These are phyloP conservation scores for Gentiana macrophylla DNA, from an alignment of 257 asterid species.

Conservation along the genomic window DNA sequence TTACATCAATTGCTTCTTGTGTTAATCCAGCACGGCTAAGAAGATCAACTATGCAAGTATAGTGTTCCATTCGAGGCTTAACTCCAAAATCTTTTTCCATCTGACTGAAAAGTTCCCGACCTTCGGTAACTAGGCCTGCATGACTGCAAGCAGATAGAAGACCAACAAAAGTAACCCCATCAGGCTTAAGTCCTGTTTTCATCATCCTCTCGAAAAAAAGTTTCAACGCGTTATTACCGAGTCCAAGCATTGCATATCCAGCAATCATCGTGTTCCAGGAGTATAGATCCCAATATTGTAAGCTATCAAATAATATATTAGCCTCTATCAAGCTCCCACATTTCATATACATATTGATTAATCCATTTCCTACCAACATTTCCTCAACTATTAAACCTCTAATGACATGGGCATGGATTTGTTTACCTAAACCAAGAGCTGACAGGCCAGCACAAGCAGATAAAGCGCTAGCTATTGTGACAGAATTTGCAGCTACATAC, in stretches of 20 bases:
- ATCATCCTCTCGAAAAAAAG: slow-evolving; percentile 28
- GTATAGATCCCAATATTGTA: slow-evolving; percentile 23
- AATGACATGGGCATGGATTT: slow-evolving; percentile 40
- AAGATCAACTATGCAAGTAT: slow-evolving; percentile 69
- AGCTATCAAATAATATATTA: slow-evolving; percentile 22
- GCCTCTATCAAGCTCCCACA: slow-evolving; percentile 41
- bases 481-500: slow-evolving; percentile 30
- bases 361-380: slow-evolving; percentile 37
- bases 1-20: slow-evolving; percentile 32
- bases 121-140: slow-evolving; percentile 45
- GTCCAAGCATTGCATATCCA: slow-evolving; percentile 58
- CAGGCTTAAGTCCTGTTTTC: slow-evolving; percentile 31
- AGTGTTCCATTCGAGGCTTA: slow-evolving; percentile 48
- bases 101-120: slow-evolving; percentile 31
- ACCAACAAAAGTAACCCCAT: slow-evolving; percentile 50
- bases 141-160: slow-evolving; percentile 69
- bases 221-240: slow-evolving; percentile 29
- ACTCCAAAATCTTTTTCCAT: slow-evolving; percentile 34
- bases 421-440: slow-evolving; percentile 39
- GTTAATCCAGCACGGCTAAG: slow-evolving; percentile 62
- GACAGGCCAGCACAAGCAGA: slow-evolving; percentile 56
- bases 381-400: slow-evolving; percentile 20
- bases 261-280: slow-evolving; percentile 68
- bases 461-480: slow-evolving; percentile 39
- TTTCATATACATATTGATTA: slow-evolving; percentile 62